Evolutionary conservation across 345 rosid species (phyloP).

Genomic region (Citrus australasica): DNA sequence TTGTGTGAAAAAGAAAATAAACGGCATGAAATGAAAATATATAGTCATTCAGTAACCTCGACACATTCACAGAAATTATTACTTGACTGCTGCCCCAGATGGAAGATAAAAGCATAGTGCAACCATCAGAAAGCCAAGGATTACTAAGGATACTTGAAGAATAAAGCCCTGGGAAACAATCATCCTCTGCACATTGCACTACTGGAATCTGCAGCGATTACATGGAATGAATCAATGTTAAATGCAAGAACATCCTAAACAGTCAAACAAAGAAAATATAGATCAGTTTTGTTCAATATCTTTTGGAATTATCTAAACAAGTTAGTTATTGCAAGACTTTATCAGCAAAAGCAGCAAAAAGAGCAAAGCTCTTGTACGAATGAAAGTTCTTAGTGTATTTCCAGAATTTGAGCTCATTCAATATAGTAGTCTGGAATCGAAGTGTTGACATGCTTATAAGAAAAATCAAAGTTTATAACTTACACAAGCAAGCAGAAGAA

Average conservation of each 20-base stretch:
- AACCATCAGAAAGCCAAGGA: slow-evolving; percentile 94
- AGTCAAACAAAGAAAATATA: not conserved
- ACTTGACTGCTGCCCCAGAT: slow-evolving; percentile 69
- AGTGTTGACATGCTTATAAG: not conserved
- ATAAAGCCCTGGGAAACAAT: slow-evolving; percentile 90
- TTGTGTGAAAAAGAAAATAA: not conserved
- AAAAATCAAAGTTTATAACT: not conserved
- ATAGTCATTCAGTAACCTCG: slow-evolving; percentile 40
- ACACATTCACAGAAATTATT: slow-evolving; percentile 59
- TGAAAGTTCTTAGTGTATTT: not conserved
- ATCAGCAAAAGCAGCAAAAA: not conserved
- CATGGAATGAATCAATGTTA: slow-evolving; percentile 4
- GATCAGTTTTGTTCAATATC: not conserved
- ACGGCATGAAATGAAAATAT: not conserved
- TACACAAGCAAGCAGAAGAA: not conserved
- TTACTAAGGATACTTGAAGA: slow-evolving; percentile 38
- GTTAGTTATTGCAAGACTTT: not conserved
- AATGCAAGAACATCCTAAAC: not conserved
- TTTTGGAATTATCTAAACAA: not conserved
- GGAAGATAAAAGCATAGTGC: slow-evolving; percentile 70
- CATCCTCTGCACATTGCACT: slow-evolving; percentile 63
- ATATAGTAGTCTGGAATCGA: not conserved
- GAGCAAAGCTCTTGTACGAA: not conserved
- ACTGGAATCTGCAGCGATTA: slow-evolving; percentile 56
- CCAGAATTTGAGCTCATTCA: not conserved